Percentiles rank a stretch among this genome's conserved stretches.
Conservation (phyloP, 331 rosid genomes). For the Spiraea crenata region DNA sequence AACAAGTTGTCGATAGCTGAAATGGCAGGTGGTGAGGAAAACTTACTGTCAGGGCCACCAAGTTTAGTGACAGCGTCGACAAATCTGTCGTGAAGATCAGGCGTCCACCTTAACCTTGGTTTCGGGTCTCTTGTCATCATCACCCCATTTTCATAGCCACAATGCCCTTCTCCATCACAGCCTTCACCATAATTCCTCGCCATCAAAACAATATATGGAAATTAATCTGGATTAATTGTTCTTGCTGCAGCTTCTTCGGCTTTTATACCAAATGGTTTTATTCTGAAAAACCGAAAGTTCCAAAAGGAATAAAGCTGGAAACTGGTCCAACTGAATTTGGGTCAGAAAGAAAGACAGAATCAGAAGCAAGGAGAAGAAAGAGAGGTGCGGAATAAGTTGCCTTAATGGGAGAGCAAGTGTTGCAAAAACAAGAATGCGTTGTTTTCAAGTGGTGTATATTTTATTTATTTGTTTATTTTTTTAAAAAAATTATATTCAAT, state of each 20-base stretch:
- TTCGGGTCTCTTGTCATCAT: conserved; percentile 92
- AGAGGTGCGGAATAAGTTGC: conserved; percentile 6
- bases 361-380: not conserved
- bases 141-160: conserved; percentile 53
- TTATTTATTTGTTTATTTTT: not conserved
- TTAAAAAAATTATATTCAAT: too few relatives aligned
- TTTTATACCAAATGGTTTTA: not conserved
- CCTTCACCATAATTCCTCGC: conserved; percentile 32
- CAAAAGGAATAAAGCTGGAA: not conserved
- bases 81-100: conserved; percentile 89
- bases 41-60: conserved; percentile 93
- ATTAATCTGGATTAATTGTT: not conserved
- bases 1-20: not conserved
- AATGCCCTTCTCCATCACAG: conserved; percentile 22
- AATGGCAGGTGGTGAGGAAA: not conserved
- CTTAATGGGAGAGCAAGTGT: not conserved
- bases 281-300: not conserved
- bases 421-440: conserved; percentile 10
- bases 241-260: not conserved
- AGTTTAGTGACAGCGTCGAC: conserved; percentile 93
- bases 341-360: not conserved
- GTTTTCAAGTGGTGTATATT: not conserved
- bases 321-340: not conserved
- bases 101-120: conserved; percentile 91
- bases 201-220: conserved; percentile 27